Conservation (phyloP, 176 grass and related monocot species). For the Cenchrus purpureus region DNA sequence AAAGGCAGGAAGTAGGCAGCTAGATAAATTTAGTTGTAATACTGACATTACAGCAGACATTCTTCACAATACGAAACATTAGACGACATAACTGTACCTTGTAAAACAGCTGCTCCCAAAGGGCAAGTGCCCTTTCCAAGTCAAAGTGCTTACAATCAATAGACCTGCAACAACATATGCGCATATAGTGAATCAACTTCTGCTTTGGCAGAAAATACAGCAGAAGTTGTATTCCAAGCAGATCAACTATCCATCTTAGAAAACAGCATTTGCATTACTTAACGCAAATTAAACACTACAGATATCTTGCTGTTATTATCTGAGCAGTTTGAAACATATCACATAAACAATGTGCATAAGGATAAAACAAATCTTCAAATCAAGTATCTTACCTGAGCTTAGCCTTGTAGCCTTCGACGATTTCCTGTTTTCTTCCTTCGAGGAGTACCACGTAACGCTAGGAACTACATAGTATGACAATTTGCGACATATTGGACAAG, state of each 20-base stretch:
- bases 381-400: slow-evolving; percentile 82
- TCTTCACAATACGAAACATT: not conserved
- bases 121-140: slow-evolving; percentile 79
- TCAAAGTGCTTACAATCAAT: slow-evolving; percentile 97
- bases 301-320: not conserved
- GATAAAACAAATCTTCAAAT: slow-evolving; percentile 34
- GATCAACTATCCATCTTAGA: not conserved
- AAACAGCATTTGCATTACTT: not conserved
- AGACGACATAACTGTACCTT: slow-evolving; percentile 51
- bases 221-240: not conserved
- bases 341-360: not conserved
- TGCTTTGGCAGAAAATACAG: slow-evolving; percentile 20
- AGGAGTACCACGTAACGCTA: slow-evolving; percentile 77
- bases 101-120: slow-evolving; percentile 90
- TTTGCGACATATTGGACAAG: slow-evolving; percentile 82
- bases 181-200: slow-evolving; percentile 22
- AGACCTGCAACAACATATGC: slow-evolving; percentile 59
- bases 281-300: slow-evolving; percentile 8
- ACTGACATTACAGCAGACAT: not conserved
- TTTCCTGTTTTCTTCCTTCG: slow-evolving; percentile 82
- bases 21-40: slow-evolving; percentile 14
- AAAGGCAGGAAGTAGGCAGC: not conserved
- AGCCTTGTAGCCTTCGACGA: slow-evolving; percentile 80
- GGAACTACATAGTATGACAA: slow-evolving; percentile 84
- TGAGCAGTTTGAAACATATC: not conserved